Evolutionary conservation across 2,329 filamentous ascomycete genomes (phyloP).

Genomic region (Pseudopithomyces chartarum): DNA sequence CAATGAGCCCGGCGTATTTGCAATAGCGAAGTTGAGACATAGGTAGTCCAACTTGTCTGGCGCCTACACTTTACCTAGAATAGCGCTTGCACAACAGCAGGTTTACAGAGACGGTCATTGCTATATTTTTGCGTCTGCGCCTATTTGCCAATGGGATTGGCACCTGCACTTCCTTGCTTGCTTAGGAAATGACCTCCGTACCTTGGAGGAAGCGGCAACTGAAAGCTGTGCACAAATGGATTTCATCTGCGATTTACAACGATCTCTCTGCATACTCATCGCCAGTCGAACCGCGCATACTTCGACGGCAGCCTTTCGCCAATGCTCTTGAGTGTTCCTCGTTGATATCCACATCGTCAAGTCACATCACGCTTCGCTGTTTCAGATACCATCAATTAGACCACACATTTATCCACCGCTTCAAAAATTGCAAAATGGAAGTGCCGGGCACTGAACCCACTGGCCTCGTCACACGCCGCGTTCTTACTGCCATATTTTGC

Average conservation of each 20-base stretch:
- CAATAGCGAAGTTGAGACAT: too few relatives aligned
- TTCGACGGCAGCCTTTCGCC: background rate
- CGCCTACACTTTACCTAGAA: too few relatives aligned
- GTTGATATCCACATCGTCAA: background rate
- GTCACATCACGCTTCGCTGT: background rate
- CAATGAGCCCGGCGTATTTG: too few relatives aligned
- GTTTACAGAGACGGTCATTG: background rate
- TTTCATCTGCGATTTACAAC: background rate
- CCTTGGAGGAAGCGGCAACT: background rate
- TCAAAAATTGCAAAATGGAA: too few relatives aligned
- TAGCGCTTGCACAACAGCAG: too few relatives aligned
- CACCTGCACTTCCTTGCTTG: background rate
- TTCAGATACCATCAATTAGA: background rate
- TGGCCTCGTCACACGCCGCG: conserved; percentile 49
- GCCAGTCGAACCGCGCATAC: background rate
- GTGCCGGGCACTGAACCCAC: conserved; percentile 17
- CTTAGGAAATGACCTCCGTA: background rate
- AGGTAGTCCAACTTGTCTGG: too few relatives aligned
- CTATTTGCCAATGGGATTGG: background rate
- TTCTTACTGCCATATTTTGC: conserved; percentile 51
- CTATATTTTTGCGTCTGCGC: background rate
- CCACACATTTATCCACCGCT: background rate
- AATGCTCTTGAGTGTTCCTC: background rate
- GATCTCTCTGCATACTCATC: background rate
- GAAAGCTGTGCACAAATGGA: background rate